Evolutionary conservation across 2,329 filamentous ascomycete genomes (phyloP), one percentile per base, ranked within the genome.

Genomic region (Albophoma yamanashiensis): DNA sequence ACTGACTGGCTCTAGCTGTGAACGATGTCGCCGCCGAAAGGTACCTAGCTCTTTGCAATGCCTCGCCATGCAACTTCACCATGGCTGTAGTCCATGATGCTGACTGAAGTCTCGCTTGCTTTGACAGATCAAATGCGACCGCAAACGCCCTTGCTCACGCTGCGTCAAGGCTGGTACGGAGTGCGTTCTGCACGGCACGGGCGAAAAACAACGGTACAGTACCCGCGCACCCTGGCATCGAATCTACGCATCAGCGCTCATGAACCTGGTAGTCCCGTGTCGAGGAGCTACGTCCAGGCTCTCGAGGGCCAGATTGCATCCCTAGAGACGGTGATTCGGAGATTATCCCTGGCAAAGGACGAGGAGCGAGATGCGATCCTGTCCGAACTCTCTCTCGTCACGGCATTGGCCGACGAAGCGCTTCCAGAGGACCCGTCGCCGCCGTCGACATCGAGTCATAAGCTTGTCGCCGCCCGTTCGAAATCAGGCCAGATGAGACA

Each of bases 101-200:
- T 52, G 47, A 52, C 47, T 7, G 6, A 2, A 31, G 25, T 20
- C 25, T 36, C 38, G 3, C n/a, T 31, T 20, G 27, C 36, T 22
- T 2, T 11, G 56, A 9, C 56, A 82, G 74, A 77, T 83, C 43
- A 83, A 81, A 71, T 83, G 81, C 66, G 77, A 82, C 65, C 76
- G 80, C 4, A 75, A 75, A 55, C 69, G 74, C 17, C 81, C 81
- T 15, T 83, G 81, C 64, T 75, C 75, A 39, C 77, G 76, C 61
- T 83, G 81, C 64, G 66, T 70, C 64, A 75, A 76, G 64, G 73
- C 74, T 8, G 70, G 71, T 25, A 72, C 70, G 11, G 72, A 76
- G 53, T 78, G 76, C 62, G 68, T 72, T n/a, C 68, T 74, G 27
- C 73, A 69, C 40, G 74, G 75, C 22, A 73, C 70, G 7, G 75